Conservation (phyloP, 2,329 filamentous ascomycete genomes). For the Phialemoniopsis sp. region DNA sequence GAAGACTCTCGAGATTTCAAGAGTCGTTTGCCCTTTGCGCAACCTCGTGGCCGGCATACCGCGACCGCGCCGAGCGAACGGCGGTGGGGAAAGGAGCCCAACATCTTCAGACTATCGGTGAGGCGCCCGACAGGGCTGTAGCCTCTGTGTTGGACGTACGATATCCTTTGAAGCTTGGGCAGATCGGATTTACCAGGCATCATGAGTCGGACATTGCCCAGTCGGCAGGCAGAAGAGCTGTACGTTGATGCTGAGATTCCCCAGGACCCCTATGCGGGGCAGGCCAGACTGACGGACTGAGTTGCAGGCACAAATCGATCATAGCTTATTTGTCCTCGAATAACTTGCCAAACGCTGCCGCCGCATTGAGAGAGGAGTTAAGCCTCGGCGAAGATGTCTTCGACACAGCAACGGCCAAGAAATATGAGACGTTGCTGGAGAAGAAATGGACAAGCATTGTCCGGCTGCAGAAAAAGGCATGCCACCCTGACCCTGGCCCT, state of each 20-base stretch:
- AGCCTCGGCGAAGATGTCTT: slow-evolving; percentile 65
- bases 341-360: slow-evolving; percentile 65
- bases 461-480: slow-evolving; percentile 88
- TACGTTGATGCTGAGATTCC: slow-evolving; percentile 39
- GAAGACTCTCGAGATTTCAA: no score
- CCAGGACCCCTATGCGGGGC: slow-evolving; percentile 7
- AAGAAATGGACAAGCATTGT: slow-evolving; percentile 99
- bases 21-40: no score
- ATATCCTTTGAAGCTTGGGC: no score
- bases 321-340: slow-evolving; percentile 80
- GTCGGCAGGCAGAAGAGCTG: slow-evolving; percentile 85
- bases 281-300: slow-evolving; percentile 3
- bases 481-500: slow-evolving; percentile 10
- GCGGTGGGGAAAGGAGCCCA: no score
- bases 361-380: slow-evolving; percentile 73
- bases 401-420: slow-evolving; percentile 79
- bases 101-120: no score
- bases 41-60: no score
- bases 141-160: no score
- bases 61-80: no score
- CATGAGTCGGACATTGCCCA: slow-evolving; percentile 74
- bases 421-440: slow-evolving; percentile 90
- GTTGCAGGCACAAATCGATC: slow-evolving; percentile 79
- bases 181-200: no score
- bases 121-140: no score